Evolutionary conservation across 768 basidiomycete species (phyloP).

Genomic region (Serendipita sp.): DNA sequence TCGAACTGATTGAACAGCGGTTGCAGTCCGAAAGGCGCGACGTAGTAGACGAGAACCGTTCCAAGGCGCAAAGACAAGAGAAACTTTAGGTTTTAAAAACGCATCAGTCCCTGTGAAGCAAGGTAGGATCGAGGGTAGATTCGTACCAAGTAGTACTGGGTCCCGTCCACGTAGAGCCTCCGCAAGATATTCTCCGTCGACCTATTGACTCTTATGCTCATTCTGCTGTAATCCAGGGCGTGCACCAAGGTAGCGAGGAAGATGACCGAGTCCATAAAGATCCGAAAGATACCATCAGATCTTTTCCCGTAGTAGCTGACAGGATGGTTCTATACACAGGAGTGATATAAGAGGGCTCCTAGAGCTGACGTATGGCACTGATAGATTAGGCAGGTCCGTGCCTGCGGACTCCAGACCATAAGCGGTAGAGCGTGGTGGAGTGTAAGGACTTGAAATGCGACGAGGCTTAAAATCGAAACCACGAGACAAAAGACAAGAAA

Average conservation of each 20-base stretch:
- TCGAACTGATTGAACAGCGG: not conserved
- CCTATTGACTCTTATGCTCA: not conserved
- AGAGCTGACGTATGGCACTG: not conserved
- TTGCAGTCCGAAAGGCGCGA: not conserved
- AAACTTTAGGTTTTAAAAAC: no score
- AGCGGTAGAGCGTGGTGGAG: not conserved
- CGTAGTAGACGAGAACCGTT: not conserved
- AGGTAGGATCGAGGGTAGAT: no score
- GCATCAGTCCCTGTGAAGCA: no score
- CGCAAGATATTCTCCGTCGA: not conserved
- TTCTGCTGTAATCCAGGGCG: not conserved
- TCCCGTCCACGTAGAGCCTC: no score
- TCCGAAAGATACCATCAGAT: not conserved
- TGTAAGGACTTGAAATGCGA: not conserved
- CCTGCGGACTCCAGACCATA: not conserved
- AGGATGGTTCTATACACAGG: not conserved
- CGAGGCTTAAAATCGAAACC: not conserved
- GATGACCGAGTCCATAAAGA: not conserved
- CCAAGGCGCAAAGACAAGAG: not conserved
- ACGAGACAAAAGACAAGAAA: not conserved
- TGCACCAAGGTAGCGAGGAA: not conserved
- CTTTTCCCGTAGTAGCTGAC: not conserved
- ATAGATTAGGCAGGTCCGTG: not conserved
- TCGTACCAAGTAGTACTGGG: no score
- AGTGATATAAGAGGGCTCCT: not conserved